A percentile compares a stretch with the other conserved stretches of the same genome.
Conservation (phyloP, 345 rosid species). For the Eucalyptus fibrosa region DNA sequence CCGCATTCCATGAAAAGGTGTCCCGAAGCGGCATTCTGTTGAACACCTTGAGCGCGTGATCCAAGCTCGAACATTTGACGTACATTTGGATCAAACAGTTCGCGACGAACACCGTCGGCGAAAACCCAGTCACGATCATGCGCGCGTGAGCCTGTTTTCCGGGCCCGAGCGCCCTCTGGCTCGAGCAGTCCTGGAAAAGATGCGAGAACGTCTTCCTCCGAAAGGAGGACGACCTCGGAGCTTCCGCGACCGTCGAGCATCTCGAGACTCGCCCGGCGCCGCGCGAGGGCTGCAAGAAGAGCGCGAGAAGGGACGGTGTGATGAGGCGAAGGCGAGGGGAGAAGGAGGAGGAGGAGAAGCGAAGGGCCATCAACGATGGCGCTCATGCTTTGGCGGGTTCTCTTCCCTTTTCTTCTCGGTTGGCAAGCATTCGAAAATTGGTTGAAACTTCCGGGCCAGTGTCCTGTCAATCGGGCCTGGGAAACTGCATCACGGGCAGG, state of each 20-base stretch:
- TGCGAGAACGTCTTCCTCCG: constrained; percentile 43
- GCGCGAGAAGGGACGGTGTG: background rate
- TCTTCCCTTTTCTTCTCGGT: background rate
- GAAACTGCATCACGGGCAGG: background rate
- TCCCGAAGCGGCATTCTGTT: constrained; percentile 53
- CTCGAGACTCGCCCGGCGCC: background rate
- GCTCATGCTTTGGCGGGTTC: constrained; percentile 25
- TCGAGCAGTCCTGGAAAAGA: constrained; percentile 60
- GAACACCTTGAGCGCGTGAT: constrained; percentile 44
- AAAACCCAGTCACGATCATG: constrained; percentile 61
- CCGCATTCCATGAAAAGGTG: constrained; percentile 61
- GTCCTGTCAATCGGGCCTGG: background rate
- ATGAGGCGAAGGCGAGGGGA: background rate
- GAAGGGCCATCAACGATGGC: constrained; percentile 21
- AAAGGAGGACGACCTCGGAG: constrained; percentile 1
- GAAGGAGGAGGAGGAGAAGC: background rate
- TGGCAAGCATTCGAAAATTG: background rate
- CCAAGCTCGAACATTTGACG: constrained; percentile 26
- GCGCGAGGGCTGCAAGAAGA: background rate
- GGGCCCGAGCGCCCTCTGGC: constrained; percentile 13
- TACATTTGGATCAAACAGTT: constrained; percentile 71
- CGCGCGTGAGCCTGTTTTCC: constrained; percentile 83
- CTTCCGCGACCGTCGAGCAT: constrained; percentile 17
- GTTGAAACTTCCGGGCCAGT: background rate
- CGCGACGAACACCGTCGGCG: constrained; percentile 48